Evolutionary conservation across 805 yeast species (phyloP).

Genomic region (Saccharomycopsis sp.): DNA sequence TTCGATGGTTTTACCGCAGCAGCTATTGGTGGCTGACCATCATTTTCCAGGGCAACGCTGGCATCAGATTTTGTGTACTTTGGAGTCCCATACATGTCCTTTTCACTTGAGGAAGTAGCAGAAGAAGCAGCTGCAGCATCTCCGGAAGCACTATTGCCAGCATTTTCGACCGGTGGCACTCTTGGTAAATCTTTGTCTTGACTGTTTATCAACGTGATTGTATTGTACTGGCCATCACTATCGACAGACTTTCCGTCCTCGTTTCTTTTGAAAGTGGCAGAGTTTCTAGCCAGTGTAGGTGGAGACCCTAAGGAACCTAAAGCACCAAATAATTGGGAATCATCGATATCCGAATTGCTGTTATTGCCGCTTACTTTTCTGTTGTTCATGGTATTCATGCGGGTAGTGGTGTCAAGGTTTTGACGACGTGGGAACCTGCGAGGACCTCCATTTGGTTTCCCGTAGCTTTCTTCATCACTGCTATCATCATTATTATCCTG

Average conservation of each 20-base stretch:
- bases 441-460: background rate
- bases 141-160: background rate
- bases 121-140: background rate
- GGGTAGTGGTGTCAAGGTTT: background rate
- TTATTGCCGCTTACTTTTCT: conserved; percentile 23
- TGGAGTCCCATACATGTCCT: too few relatives aligned
- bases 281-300: conserved; percentile 19
- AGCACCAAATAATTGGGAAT: conserved; percentile 20
- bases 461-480: conserved; percentile 21
- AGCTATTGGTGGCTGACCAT: too few relatives aligned
- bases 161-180: conserved; percentile 10
- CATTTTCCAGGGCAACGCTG: too few relatives aligned
- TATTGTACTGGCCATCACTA: conserved; percentile 1
- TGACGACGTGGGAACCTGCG: background rate
- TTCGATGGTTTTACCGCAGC: too few relatives aligned
- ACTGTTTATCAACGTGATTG: conserved; percentile 15
- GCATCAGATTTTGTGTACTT: too few relatives aligned
- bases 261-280: conserved; percentile 17
- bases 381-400: conserved; percentile 5
- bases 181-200: conserved; percentile 19
- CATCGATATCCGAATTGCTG: conserved; percentile 8
- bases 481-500: conserved; percentile 30
- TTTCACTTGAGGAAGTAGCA: background rate
- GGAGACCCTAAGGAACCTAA: conserved; percentile 21
- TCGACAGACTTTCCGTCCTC: conserved; percentile 9